These are phyloP conservation scores for Colletotrichum orchidophilum DNA, from an alignment of 2,329 filamentous ascomycete genomes.

Conservation along the genomic window DNA sequence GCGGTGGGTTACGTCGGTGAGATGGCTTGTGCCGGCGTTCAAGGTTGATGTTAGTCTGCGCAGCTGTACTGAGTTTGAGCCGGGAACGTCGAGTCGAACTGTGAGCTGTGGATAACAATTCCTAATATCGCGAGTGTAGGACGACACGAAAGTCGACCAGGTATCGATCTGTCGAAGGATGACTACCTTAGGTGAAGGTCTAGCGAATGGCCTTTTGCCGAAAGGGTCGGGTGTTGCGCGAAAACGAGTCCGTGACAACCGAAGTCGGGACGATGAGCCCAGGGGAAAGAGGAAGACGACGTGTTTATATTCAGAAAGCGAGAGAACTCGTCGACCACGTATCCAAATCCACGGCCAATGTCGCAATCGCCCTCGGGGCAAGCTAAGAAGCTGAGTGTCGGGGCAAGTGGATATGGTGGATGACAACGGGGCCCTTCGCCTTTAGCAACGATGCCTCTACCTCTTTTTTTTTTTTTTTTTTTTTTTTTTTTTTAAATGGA, in stretches of 20 bases:
- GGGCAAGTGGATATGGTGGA: conserved; percentile 32
- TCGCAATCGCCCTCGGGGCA: conserved; percentile 25
- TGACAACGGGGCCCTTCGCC: conserved; percentile 19
- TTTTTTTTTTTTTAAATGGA: too few relatives aligned
- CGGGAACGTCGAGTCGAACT: background rate
- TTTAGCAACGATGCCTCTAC: conserved; percentile 27
- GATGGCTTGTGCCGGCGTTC: conserved; percentile 32
- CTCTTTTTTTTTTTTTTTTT: too few relatives aligned
- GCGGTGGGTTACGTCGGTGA: conserved; percentile 21
- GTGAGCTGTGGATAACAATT: background rate
- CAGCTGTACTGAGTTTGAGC: background rate
- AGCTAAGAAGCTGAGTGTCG: conserved; percentile 24
- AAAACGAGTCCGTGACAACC: conserved; percentile 10
- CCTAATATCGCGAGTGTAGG: background rate
- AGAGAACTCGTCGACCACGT: conserved; percentile 3
- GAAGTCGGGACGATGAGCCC: background rate
- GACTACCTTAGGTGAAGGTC: background rate
- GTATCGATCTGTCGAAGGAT: background rate
- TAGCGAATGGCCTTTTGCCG: background rate
- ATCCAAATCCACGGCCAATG: conserved; percentile 15
- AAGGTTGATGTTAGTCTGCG: background rate
- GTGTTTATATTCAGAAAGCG: conserved; percentile 12
- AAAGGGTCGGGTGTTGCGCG: background rate
- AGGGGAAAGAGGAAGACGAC: background rate
- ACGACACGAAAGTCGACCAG: background rate